Base-by-base conservation (phyloP, 768 basidiomycete genomes). In the Boletus subparvulus region DNA sequence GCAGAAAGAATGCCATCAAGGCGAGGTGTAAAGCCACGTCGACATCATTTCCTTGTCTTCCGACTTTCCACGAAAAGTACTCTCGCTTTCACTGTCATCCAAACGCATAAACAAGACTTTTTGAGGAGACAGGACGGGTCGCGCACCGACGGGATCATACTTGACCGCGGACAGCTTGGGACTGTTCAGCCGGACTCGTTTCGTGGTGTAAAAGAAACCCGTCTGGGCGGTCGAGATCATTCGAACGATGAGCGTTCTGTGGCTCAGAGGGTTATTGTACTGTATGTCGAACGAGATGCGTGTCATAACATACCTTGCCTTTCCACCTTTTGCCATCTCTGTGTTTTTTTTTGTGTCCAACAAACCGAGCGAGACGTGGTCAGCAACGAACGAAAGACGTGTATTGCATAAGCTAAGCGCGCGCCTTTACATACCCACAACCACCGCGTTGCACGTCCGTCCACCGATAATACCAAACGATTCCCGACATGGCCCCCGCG, bases 191-290 rank as follows among this genome's bases (percentile, higher is more conserved):
- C 26, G 26, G 26, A 26, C 26, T 26, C 26, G 26, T 26, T 26
- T 26, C 26, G 26, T 26, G 26, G 26, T 26, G 26, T 26, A 26
- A 26, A n/a, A 94, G 76, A 82, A 93, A 12, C 94, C 93, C 1
- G 93, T 95, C 73, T 92, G 87, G 1, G 94, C 94, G 0, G 92
- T 92, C 14, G 94, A 95, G 56, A 95, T 85, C 62, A 96, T 80
- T 47, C 92, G 89, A 50, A 95, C 86, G 53, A 96, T 86, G 52
- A 95, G 71, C 3, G 90, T 92, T 69, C 93, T 94, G 66, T 19
- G 14, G 30, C 1, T 28, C 42, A 42, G 19, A 47, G 45, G 46
- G 45, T 55, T 40, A 56, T 54, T n/a, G n/a, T 42, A 56, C 28
- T 12, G 17, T 26, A 42, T 3, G 45, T 12, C 37, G 21, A 47